Percentiles rank a stretch among this genome's conserved stretches.
Conservation (phyloP, 2,329 filamentous ascomycete genomes). For the Rhynchosporium agropyri region DNA sequence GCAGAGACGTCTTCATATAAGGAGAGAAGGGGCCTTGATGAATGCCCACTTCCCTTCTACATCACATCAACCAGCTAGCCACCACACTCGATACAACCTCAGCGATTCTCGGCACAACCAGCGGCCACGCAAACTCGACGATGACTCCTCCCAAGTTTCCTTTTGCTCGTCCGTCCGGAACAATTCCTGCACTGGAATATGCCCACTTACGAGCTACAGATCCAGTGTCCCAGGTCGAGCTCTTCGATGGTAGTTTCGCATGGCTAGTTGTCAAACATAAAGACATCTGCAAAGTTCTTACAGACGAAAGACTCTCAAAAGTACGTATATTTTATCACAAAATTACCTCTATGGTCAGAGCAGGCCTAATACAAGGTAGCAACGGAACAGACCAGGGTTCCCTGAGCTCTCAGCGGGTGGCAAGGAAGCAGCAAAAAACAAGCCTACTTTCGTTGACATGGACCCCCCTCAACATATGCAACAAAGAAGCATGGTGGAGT, state of each 20-base stretch:
- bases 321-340: slow-evolving; percentile 7
- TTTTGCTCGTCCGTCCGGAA: slow-evolving; percentile 45
- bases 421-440: slow-evolving; percentile 51
- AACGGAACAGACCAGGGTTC: slow-evolving; percentile 49
- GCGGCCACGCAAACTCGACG: background rate
- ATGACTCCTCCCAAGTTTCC: slow-evolving; percentile 42
- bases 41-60: too few relatives aligned
- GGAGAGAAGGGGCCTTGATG: background rate
- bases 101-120: background rate
- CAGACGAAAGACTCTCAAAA: slow-evolving; percentile 51
- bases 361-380: slow-evolving; percentile 33
- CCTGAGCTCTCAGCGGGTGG: slow-evolving; percentile 52
- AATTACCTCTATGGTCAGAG: background rate
- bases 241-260: slow-evolving; percentile 51
- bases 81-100: background rate
- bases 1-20: background rate
- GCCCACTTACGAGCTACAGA: slow-evolving; percentile 47
- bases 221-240: slow-evolving; percentile 49
- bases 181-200: slow-evolving; percentile 50
- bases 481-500: slow-evolving; percentile 52
- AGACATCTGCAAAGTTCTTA: slow-evolving; percentile 50
- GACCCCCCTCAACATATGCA: slow-evolving; percentile 52
- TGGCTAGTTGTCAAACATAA: slow-evolving; percentile 54
- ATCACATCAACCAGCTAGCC: background rate
- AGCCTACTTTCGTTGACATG: slow-evolving; percentile 56